Evolutionary conservation across 1,284 basidiomycete species (phyloP), one percentile per base, ranked within the genome.

Genomic region (Leccinum insolens): DNA sequence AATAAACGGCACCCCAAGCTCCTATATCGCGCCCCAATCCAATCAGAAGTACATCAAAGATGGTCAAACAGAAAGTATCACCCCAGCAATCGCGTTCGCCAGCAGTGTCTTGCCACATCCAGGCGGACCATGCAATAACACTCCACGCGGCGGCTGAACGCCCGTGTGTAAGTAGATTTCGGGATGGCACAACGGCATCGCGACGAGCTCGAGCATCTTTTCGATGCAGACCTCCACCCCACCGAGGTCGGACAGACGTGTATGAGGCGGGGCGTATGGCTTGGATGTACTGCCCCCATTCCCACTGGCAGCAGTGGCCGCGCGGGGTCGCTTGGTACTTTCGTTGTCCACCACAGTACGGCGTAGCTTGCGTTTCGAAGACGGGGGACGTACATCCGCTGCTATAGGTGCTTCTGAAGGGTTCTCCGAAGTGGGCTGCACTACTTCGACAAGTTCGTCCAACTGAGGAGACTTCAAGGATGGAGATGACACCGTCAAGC

Each of bases 21-120:
- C 95, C 95, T 96, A 67, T 7, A 55, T 52, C n/a, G 46, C 25
- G 25, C 25, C 25, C 25, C 25, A 25, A 25, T 25, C 25, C 25
- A 25, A 25, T 25, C 25, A 25, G 25, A 25, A 25, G 73, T 71
- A 62, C 65, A 4, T 64, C 20, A 25, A 52, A 49, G 60, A 39
- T 41, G 37, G 52, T 49, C 15, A 41, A 8, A 28, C 14, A 34
- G 3, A 37, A 44, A n/a, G 2, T 85, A 90, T 76, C 76, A 95
- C 95, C 67, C 96, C 97, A 52, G 96, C 96, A 63, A 99, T 93
- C 22, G 97, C 96, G 77, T 94, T 91, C 9, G 95, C 95, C 20
- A 97, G 80, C 75, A 96, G 81, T 0, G 96, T 98, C 82, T 99
- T 99, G 14, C 98, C 98, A 76, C 96, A 98, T 8, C 97, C 97